Percentiles rank a stretch among this genome's conserved stretches.
Conservation (phyloP, 176 grass and related monocot genomes). For the Zea luxurians region DNA sequence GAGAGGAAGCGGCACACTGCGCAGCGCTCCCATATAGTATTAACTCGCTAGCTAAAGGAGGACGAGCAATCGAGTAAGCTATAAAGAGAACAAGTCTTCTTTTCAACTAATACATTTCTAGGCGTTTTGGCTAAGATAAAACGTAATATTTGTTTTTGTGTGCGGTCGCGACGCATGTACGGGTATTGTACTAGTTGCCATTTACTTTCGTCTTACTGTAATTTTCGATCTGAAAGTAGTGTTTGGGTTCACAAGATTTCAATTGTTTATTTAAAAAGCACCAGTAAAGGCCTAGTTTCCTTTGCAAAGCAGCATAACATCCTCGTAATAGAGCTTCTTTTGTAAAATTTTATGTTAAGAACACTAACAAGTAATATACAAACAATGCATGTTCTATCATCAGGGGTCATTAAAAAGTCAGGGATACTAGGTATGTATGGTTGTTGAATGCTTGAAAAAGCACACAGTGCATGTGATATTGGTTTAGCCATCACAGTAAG, state of each 20-base stretch:
- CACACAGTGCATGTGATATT: constrained; percentile 48
- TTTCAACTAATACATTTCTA: too few relatives aligned
- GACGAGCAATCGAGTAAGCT: too few relatives aligned
- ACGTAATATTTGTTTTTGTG: too few relatives aligned
- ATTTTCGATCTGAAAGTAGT: constrained; percentile 8
- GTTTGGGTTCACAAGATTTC: background rate
- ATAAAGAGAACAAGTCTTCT: too few relatives aligned
- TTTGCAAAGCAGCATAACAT: background rate
- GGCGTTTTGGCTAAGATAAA: too few relatives aligned
- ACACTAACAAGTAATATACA: background rate
- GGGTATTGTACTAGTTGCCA: background rate
- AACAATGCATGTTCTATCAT: background rate
- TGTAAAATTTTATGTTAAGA: background rate
- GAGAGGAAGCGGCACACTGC: too few relatives aligned
- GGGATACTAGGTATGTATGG: background rate
- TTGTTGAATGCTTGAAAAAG: constrained; percentile 5
- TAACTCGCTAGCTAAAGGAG: too few relatives aligned
- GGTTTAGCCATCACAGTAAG: background rate
- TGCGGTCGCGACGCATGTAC: too few relatives aligned
- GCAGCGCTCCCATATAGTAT: too few relatives aligned
- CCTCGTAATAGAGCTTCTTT: background rate
- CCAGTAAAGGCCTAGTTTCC: background rate
- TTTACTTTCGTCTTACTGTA: background rate
- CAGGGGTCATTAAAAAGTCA: background rate
- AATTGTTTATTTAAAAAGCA: constrained; percentile 17